Conservation (phyloP, 2,329 filamentous ascomycete genomes). For the Colletotrichum cereale region DNA sequence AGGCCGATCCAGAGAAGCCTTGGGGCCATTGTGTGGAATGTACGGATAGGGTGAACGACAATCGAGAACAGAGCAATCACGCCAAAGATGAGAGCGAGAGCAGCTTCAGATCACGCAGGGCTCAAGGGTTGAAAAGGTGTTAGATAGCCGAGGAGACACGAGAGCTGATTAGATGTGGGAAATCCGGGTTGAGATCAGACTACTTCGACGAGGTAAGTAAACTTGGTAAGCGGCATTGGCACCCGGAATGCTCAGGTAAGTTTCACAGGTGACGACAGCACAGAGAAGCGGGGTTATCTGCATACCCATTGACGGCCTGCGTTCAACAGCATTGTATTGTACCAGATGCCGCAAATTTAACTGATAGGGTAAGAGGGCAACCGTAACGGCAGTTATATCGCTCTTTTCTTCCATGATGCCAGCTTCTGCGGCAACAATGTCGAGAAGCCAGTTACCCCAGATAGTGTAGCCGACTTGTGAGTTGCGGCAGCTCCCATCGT, state of each 20-base stretch:
- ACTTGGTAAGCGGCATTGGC: conserved; percentile 16
- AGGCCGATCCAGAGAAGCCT: conserved; percentile 84
- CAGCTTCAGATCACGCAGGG: background rate
- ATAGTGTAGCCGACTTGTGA: background rate
- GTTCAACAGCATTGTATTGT: background rate
- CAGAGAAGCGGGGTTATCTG: conserved; percentile 8
- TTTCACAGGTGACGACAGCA: conserved; percentile 16
- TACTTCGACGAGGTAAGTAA: background rate
- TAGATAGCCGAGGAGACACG: background rate
- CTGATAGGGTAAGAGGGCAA: background rate
- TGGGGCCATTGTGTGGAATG: conserved; percentile 60
- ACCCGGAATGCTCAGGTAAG: conserved; percentile 1
- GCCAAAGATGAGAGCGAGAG: background rate
- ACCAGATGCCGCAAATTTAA: background rate
- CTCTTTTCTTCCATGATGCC: background rate
- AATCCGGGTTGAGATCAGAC: background rate
- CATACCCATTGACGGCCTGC: background rate
- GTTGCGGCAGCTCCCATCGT: conserved; percentile 18
- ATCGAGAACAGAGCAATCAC: too few species aligned
- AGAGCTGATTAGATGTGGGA: background rate
- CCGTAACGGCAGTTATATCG: background rate
- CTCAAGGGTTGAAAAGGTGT: background rate
- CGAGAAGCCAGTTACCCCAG: background rate
- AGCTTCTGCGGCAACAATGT: background rate
- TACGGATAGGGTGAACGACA: background rate